These are phyloP conservation scores for Pythium periplocum DNA, from an alignment of 352 stramenopile genomes.

Conservation along the genomic window DNA sequence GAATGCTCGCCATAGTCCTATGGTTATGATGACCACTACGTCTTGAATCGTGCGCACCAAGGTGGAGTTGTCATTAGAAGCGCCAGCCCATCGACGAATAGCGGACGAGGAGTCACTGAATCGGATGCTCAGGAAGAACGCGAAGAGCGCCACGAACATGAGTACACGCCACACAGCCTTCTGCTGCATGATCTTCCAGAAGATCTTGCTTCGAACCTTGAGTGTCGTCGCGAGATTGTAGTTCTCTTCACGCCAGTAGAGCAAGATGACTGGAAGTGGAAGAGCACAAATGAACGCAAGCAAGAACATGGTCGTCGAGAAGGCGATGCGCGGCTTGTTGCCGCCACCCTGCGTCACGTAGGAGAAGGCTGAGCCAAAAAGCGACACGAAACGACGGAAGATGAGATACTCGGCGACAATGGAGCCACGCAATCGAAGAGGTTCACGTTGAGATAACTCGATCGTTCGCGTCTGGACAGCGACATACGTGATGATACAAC, in stretches of 20 bases:
- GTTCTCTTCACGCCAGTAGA: slow-evolving; percentile 29
- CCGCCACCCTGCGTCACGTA: slow-evolving; percentile 3
- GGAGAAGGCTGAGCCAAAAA: slow-evolving; percentile 15
- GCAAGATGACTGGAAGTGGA: slow-evolving; percentile 25
- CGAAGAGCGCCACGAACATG: slow-evolving; percentile 31
- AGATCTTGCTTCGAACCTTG: slow-evolving; percentile 26
- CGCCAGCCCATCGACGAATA: slow-evolving; percentile 16
- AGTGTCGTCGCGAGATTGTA: slow-evolving; percentile 31
- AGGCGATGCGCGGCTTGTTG: slow-evolving; percentile 12
- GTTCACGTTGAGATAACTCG: slow-evolving; percentile 35
- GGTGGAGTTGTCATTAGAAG: slow-evolving; percentile 25
- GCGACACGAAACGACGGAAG: slow-evolving; percentile 22
- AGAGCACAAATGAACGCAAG: slow-evolving; percentile 22
- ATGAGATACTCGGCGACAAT: slow-evolving; percentile 31
- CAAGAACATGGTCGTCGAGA: slow-evolving; percentile 27
- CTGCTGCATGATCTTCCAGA: slow-evolving; percentile 46
- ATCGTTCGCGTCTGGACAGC: slow-evolving; percentile 35
- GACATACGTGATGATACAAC: slow-evolving; percentile 40
- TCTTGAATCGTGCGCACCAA: slow-evolving; percentile 27
- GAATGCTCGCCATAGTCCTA: slow-evolving; percentile 26
- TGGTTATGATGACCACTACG: slow-evolving; percentile 20
- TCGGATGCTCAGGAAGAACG: slow-evolving; percentile 24
- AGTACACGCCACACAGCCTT: slow-evolving; percentile 36
- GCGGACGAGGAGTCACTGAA: slow-evolving; percentile 19
- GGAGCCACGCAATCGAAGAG: slow-evolving; percentile 20